These are phyloP conservation scores for Ehretia macrophylla DNA, from an alignment of 257 asterid species.

Conservation along the genomic window DNA sequence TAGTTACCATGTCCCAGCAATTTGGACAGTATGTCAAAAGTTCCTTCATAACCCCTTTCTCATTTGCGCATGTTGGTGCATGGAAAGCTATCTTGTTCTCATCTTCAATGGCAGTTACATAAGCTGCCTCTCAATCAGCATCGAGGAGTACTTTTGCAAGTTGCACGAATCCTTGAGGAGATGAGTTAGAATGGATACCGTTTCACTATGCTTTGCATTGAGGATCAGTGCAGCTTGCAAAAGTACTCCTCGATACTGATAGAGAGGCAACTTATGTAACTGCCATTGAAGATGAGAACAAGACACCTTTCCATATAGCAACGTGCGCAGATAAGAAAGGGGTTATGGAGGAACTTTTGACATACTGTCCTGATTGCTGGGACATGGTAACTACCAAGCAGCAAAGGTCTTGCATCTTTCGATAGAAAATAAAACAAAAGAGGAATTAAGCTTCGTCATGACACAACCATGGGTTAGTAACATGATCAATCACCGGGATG, in stretches of 20 bases:
- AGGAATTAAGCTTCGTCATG: constrained; percentile 2
- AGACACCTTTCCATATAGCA: constrained; percentile 25
- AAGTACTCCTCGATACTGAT: constrained; percentile 1
- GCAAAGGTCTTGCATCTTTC: constrained; percentile 20
- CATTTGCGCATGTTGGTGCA: too few relatives aligned
- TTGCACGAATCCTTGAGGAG: background rate
- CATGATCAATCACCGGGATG: constrained; percentile 6
- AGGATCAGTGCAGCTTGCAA: background rate
- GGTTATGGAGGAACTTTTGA: constrained; percentile 1
- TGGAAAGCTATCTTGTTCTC: too few relatives aligned
- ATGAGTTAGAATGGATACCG: constrained; percentile 9
- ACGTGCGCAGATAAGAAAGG: constrained; percentile 6
- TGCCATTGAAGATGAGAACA: too few relatives aligned
- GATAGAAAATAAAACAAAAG: background rate
- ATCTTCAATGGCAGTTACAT: background rate
- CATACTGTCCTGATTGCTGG: constrained; percentile 20
- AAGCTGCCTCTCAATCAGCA: constrained; percentile 6
- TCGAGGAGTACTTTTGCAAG: background rate
- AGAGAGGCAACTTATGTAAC: constrained; percentile 4
- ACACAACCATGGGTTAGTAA: background rate
- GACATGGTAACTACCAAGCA: constrained; percentile 9
- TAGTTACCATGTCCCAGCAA: too few relatives aligned
- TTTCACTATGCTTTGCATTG: constrained; percentile 13
- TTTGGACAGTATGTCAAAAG: too few relatives aligned
- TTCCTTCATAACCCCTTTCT: too few relatives aligned